Conservation (phyloP, 768 basidiomycete species). For the Xerocomellus chrysenteron region DNA sequence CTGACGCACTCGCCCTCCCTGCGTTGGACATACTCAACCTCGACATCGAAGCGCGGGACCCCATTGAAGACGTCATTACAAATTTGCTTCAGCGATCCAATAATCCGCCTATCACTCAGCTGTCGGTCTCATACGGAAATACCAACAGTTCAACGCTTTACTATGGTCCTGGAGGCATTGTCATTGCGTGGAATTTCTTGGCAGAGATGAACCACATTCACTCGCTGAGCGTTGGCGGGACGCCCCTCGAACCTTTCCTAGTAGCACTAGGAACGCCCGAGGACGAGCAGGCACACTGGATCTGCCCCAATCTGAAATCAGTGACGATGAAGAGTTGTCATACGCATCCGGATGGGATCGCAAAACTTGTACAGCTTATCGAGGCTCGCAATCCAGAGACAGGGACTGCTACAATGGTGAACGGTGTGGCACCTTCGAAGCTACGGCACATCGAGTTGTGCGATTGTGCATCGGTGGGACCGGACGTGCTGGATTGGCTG, state of each 20-base stretch:
- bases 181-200: conserved; percentile 69
- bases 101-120: conserved; percentile 53
- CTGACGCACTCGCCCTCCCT: conserved; percentile 63
- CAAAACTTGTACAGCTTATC: conserved; percentile 68
- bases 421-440: conserved; percentile 51
- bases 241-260: conserved; percentile 63
- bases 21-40: conserved; percentile 56
- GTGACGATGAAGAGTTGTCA: conserved; percentile 66
- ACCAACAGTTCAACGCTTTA: conserved; percentile 45
- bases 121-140: conserved; percentile 62
- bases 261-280: conserved; percentile 57
- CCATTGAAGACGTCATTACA: conserved; percentile 69
- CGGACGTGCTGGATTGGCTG: conserved; percentile 71
- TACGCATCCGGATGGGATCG: conserved; percentile 61
- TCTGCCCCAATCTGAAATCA: conserved; percentile 59
- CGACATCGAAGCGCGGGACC: conserved; percentile 74
- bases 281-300: conserved; percentile 58
- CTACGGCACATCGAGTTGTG: conserved; percentile 60
- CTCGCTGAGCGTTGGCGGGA: conserved; percentile 62
- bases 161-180: conserved; percentile 55
- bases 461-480: conserved; percentile 64
- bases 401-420: conserved; percentile 35
- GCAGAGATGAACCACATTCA: conserved; percentile 56
- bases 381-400: conserved; percentile 66
- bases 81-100: conserved; percentile 59